These are phyloP conservation scores for Rhodotorula mucilaginosa DNA, from an alignment of 1,284 basidiomycete genomes.

Conservation along the genomic window DNA sequence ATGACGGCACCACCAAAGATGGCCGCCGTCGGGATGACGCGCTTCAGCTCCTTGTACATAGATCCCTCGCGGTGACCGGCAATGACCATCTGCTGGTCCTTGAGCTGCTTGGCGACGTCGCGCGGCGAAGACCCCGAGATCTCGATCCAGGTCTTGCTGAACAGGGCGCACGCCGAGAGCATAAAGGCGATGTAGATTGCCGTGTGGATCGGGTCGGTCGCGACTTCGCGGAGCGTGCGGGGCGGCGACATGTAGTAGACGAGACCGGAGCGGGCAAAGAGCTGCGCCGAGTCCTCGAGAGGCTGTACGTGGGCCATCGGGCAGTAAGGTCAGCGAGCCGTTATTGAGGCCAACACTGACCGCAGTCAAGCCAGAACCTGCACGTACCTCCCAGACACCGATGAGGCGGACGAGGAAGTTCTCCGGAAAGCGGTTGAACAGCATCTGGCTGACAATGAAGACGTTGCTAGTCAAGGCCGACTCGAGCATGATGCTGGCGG, in stretches of 20 bases:
- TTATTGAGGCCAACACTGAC: not conserved
- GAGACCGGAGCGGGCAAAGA: slow-evolving; percentile 83
- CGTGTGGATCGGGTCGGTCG: slow-evolving; percentile 92
- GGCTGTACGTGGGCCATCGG: slow-evolving; percentile 57
- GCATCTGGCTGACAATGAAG: slow-evolving; percentile 96
- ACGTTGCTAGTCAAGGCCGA: slow-evolving; percentile 90
- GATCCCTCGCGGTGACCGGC: slow-evolving; percentile 93
- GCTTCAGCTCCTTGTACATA: slow-evolving; percentile 99
- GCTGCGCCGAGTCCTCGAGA: slow-evolving; percentile 86
- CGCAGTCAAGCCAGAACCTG: no score
- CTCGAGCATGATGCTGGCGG: slow-evolving; percentile 91
- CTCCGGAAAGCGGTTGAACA: slow-evolving; percentile 81
- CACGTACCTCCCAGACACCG: slow-evolving; percentile 89
- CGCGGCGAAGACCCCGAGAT: slow-evolving; percentile 92
- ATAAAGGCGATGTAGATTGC: slow-evolving; percentile 89
- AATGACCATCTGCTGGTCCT: slow-evolving; percentile 99
- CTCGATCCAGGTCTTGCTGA: slow-evolving; percentile 99
- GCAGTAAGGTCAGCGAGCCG: not conserved
- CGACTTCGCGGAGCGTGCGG: slow-evolving; percentile 78
- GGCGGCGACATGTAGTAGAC: slow-evolving; percentile 94
- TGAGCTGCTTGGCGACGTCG: slow-evolving; percentile 96
- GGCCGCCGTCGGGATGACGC: slow-evolving; percentile 94
- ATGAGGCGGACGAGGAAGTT: slow-evolving; percentile 87
- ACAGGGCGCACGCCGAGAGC: slow-evolving; percentile 88
- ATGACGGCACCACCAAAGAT: slow-evolving; percentile 95